phyloP scores from a whole-genome alignment of 805 yeast species.

The Starmerella roubikii region DNA sequence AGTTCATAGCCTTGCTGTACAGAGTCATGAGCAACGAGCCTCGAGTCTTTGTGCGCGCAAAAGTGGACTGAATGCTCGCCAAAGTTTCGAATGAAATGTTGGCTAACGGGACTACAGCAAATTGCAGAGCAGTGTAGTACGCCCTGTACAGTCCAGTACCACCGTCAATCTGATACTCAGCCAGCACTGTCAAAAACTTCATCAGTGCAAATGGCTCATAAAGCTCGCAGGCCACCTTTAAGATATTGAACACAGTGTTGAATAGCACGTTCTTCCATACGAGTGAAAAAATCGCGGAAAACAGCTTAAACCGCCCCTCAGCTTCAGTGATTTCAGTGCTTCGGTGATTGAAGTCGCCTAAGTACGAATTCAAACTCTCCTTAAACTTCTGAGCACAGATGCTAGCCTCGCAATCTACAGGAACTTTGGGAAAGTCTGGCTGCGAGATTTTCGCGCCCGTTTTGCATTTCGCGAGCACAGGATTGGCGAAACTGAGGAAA shows the following conservation, averaged over 20 bases:
- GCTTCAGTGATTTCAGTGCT: neutral
- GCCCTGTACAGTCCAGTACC: constrained; percentile 14
- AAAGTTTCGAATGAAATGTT: constrained; percentile 13
- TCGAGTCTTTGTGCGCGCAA: constrained; percentile 11
- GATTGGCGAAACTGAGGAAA: neutral
- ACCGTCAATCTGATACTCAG: constrained; percentile 9
- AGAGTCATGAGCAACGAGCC: constrained; percentile 34
- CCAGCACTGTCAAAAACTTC: constrained; percentile 15
- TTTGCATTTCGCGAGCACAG: neutral
- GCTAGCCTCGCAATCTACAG: neutral
- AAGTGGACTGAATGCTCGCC: constrained; percentile 6
- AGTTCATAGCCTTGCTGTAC: constrained; percentile 57
- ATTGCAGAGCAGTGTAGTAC: constrained; percentile 16
- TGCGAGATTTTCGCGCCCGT: neutral
- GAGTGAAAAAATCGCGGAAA: constrained; percentile 8
- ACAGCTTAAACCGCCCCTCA: constrained; percentile 10
- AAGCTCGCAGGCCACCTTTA: constrained; percentile 11
- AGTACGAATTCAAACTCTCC: neutral
- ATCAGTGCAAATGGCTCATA: constrained; percentile 15
- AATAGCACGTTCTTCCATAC: constrained; percentile 2
- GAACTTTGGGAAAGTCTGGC: neutral
- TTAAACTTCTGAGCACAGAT: neutral
- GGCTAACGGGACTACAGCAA: constrained; percentile 17
- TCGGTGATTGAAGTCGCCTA: neutral
- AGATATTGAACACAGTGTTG: constrained; percentile 6